Base-by-base conservation (phyloP, 176 grass and related monocot genomes). In the Carex kokanica region DNA sequence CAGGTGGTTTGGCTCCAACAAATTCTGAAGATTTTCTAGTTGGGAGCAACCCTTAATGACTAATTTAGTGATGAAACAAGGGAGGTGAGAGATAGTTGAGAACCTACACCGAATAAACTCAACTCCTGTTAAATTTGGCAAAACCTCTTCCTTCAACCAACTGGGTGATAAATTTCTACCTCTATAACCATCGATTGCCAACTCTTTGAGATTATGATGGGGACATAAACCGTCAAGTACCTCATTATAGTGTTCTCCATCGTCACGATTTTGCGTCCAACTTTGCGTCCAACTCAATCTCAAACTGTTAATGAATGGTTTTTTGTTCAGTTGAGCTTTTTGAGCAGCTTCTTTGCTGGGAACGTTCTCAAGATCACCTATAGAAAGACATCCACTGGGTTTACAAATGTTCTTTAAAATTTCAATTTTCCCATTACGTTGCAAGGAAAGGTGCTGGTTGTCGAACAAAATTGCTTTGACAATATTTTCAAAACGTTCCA, bases 11-110 rank as follows among this genome's bases (percentile, higher is more conserved):
- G 78, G 78, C 4, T 16, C 16, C 78, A 81, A 81, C 24, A 56
- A 81, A 45, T 81, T 45, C n/a, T 81, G 7, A 23, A 81, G 78
- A 81, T 31, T 38, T 63, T 16, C 36, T 41, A 81, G 56, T 11
- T 23, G n/a, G 0, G 0, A 6, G 5, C 5, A 68, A 0, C 6
- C 27, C 23, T n/a, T n/a, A 3, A 41, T 41, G 38, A 24, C 18
- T 41, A 77, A 77, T 57, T 56, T 32, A 0, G 52, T 79, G 23
- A 79, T 54, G 75, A 1, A 59, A 57, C 49, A 9, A 56, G 75
- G 75, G 6, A 79, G 15, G 52, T 79, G 12, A 24, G 41, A 17
- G 24, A 79, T 36, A 36, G 34, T 36, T 36, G 34, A 36, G 34
- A 36, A 0, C 3, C 0, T 10, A 3, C 3, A 79, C 2, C 0